Base-by-base conservation (phyloP, 768 basidiomycete species). In the Russula vinacea region DNA sequence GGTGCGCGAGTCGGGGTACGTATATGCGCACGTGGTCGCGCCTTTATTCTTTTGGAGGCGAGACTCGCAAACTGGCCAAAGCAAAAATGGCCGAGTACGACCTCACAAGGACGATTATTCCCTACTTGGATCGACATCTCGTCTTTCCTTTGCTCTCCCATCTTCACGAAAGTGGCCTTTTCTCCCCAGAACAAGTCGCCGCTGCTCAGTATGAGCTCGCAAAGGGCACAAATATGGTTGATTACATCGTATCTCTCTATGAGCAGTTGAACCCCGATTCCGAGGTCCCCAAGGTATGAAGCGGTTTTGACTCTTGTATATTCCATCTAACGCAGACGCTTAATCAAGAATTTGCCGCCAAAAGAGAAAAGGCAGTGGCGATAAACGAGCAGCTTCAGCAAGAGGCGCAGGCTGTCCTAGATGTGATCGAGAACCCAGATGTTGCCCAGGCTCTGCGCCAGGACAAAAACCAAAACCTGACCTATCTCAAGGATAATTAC, bases 181-280 rank as follows among this genome's bases (percentile, higher is more conserved):
- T 94, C 75, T 82, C 92, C 1, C 79, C 82, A 24, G 82, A 90
- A 47, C 86, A 98, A 69, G 83, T 98, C 62, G 85, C 87, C 62
- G 78, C 85, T 45, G 96, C 97, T 42, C 96, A 98, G 78, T 96
- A 97, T 89, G 94, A 98, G 72, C 87, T 98, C 59, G 92, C 94
- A 60, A 96, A 93, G 74, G 92, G 88, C 66, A 99, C 97, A 52
- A 98, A 99, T 76, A 98, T 98, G 95, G 88, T 96, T 63, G 95
- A 96, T 75, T 99, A 96, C 71, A 88, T 92, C 29, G 84, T 88
- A 64, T 83, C 81, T 68, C 77, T 98, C 70, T 93, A 92, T 71
- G 78, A 88, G 70, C 86, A 92, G 77, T 76, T 94, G 56, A 78
- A 93, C 68, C 88, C 90, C 0, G 87, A 86, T 55, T 76, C 90